These are phyloP conservation scores for Sporothrix luriei DNA, from an alignment of 2,329 filamentous ascomycete genomes.

Conservation along the genomic window DNA sequence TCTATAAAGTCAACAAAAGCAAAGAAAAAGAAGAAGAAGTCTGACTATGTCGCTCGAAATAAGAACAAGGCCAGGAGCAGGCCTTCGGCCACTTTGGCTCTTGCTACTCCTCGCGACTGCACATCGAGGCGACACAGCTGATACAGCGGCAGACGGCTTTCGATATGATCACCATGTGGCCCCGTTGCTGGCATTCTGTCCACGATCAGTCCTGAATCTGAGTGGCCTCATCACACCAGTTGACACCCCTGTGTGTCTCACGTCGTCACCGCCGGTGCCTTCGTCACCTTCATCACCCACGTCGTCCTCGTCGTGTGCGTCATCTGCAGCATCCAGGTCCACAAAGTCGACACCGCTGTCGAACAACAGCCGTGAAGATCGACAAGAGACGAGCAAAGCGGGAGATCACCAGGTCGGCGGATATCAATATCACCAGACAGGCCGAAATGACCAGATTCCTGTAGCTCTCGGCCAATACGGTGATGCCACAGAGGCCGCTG, in stretches of 20 bases:
- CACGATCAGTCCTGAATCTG: not conserved
- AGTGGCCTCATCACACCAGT: not conserved
- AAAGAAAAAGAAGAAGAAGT: not conserved
- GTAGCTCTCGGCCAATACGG: not conserved
- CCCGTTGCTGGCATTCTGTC: not conserved
- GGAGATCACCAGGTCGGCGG: not conserved
- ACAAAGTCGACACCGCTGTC: not conserved
- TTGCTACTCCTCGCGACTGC: not conserved
- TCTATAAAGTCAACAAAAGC: not conserved
- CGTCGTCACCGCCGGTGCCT: not conserved
- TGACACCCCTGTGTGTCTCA: slow-evolving; percentile 12
- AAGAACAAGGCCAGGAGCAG: not conserved
- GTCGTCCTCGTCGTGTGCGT: not conserved
- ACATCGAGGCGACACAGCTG: not conserved
- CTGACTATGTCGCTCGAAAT: not conserved
- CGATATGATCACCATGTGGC: not conserved
- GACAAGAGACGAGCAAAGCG: not conserved
- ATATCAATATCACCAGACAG: not conserved
- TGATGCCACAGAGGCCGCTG: not conserved
- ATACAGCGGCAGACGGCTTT: not conserved
- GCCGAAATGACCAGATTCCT: not conserved
- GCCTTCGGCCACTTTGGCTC: slow-evolving; percentile 1
- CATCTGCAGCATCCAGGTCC: not conserved
- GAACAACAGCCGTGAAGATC: slow-evolving; percentile 6
- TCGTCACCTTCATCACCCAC: not conserved